Percentiles rank a stretch among this genome's conserved stretches.
phyloP scores from a whole-genome alignment of 225 moss, liverwort and hornwort species.

The Physcomitrium patens region DNA sequence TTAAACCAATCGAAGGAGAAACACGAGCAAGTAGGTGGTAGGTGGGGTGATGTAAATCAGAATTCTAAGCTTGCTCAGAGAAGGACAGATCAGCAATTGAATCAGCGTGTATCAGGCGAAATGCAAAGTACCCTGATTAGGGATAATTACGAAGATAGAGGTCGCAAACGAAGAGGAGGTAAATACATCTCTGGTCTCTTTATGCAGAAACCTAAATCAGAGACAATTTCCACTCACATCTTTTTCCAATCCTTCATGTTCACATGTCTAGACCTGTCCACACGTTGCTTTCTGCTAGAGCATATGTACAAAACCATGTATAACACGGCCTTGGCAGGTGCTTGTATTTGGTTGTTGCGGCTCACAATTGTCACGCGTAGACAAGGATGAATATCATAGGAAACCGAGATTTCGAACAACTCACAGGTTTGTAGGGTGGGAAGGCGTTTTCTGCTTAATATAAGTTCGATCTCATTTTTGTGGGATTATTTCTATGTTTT shows the following conservation, averaged over 20 bases:
- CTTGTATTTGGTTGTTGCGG: constrained; percentile 50
- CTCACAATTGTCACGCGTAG: constrained; percentile 50
- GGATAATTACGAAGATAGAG: constrained; percentile 49
- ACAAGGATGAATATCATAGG: constrained; percentile 50
- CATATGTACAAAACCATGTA: constrained; percentile 43
- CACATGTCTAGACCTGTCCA: not conserved
- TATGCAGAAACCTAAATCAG: constrained; percentile 5
- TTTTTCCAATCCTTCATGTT: constrained; percentile 9
- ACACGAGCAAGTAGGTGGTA: constrained; percentile 47
- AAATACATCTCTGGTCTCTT: constrained; percentile 34
- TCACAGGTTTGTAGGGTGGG: constrained; percentile 41
- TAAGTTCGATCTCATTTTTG: constrained; percentile 15
- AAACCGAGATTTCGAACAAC: constrained; percentile 49
- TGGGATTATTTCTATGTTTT: not conserved
- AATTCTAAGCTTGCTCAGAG: constrained; percentile 28
- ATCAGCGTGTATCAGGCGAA: constrained; percentile 30
- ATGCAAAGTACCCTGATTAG: constrained; percentile 42
- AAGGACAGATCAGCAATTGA: constrained; percentile 35
- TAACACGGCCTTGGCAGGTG: constrained; percentile 58
- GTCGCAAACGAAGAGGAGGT: constrained; percentile 60
- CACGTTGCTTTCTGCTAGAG: constrained; percentile 3
- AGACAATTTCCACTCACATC: constrained; percentile 10
- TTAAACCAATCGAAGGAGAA: constrained; percentile 35
- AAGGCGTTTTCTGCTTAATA: not conserved
- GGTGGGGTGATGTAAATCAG: constrained; percentile 54